These are phyloP conservation scores for Tubosaeta sp. DNA, from an alignment of 768 basidiomycete species.

Conservation along the genomic window DNA sequence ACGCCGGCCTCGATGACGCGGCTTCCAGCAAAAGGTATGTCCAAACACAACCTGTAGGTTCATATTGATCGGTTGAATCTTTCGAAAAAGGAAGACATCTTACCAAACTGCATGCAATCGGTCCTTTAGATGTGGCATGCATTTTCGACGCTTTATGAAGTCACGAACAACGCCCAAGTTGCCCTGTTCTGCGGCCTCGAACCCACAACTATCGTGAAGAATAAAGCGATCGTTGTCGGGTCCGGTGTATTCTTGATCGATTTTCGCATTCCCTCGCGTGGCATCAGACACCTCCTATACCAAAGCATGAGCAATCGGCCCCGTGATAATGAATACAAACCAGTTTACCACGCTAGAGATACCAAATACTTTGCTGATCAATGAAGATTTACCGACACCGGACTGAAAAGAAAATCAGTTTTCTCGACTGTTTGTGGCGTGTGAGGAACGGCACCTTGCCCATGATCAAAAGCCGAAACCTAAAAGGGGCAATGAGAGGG, in stretches of 20 bases:
- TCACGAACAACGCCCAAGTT: neutral
- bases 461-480: neutral
- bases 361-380: neutral
- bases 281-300: neutral
- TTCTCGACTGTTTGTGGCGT: neutral
- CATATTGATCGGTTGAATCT: no score
- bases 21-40: neutral
- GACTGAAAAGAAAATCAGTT: neutral
- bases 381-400: neutral
- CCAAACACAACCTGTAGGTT: neutral
- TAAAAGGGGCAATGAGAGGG: neutral
- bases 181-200: neutral
- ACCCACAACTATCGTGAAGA: neutral
- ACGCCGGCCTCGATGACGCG: neutral
- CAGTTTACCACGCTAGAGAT: neutral
- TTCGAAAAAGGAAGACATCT: neutral
- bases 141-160: neutral
- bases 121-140: neutral
- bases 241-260: neutral
- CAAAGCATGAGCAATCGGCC: neutral
- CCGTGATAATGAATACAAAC: neutral
- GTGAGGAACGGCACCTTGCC: neutral
- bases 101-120: slow-evolving; percentile 1
- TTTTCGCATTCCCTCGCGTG: neutral
- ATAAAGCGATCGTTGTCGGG: neutral